Evolutionary conservation across 768 basidiomycete species (phyloP).

Genomic region (Melanogaster broomeanus): DNA sequence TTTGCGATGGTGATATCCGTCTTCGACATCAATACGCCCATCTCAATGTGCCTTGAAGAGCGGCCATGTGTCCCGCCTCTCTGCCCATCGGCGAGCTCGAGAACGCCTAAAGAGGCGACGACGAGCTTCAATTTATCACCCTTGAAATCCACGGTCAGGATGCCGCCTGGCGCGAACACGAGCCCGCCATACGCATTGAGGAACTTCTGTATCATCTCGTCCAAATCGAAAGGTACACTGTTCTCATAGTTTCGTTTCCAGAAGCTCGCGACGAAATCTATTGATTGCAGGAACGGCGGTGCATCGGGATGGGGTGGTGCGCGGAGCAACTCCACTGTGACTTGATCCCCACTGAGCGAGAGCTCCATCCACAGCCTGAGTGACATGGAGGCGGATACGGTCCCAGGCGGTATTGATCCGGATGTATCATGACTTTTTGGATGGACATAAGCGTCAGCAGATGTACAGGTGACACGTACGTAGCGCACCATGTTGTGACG

Average conservation of each 20-base stretch:
- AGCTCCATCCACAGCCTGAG: slow-evolving; percentile 92
- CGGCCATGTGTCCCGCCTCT: slow-evolving; percentile 39
- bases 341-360: slow-evolving; percentile 73
- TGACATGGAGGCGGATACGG: slow-evolving; percentile 72
- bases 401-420: slow-evolving; percentile 63
- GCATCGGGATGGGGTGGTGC: slow-evolving; percentile 50
- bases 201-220: slow-evolving; percentile 81
- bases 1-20: slow-evolving; percentile 93
- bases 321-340: slow-evolving; percentile 64
- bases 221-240: slow-evolving; percentile 76
- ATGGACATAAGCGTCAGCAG: slow-evolving; percentile 27
- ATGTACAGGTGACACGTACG: not conserved
- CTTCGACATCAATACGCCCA: slow-evolving; percentile 85
- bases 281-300: slow-evolving; percentile 67
- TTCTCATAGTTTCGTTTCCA: slow-evolving; percentile 52
- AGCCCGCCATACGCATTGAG: slow-evolving; percentile 72
- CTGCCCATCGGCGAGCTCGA: slow-evolving; percentile 68
- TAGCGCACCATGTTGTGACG: slow-evolving; percentile 68
- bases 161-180: slow-evolving; percentile 67
- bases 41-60: slow-evolving; percentile 35
- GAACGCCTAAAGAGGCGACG: slow-evolving; percentile 57
- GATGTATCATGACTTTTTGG: slow-evolving; percentile 73
- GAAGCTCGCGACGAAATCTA: slow-evolving; percentile 83
- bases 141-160: slow-evolving; percentile 85
- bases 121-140: slow-evolving; percentile 77